A percentile compares a stretch with the other conserved stretches of the same genome.
These are phyloP conservation scores for Fusarium paranaense DNA, from an alignment of 2,329 filamentous ascomycete genomes.

Conservation along the genomic window DNA sequence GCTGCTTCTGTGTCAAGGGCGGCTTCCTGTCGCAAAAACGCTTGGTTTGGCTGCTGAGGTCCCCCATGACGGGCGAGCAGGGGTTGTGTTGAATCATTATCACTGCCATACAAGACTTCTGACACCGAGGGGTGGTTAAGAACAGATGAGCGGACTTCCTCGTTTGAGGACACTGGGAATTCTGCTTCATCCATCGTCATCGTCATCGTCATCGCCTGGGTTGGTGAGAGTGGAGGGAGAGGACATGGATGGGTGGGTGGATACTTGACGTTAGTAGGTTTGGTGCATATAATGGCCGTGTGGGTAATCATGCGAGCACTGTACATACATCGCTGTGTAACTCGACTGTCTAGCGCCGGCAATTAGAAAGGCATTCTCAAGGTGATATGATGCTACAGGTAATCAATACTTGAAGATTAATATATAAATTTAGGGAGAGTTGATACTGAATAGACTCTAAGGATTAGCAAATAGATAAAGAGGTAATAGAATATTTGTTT, in stretches of 20 bases:
- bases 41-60: neutral
- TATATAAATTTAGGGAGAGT: too few species aligned
- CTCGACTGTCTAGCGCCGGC: too few species aligned
- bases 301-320: neutral
- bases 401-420: too few species aligned
- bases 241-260: neutral
- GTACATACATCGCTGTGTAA: too few species aligned
- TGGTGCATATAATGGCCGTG: neutral
- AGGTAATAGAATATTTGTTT: too few species aligned
- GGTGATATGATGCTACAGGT: too few species aligned
- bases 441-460: too few species aligned
- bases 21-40: neutral
- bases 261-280: neutral
- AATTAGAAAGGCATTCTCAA: too few species aligned
- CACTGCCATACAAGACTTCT: neutral
- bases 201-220: neutral
- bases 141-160: neutral
- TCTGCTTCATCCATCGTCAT: neutral
- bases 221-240: neutral
- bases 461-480: too few species aligned
- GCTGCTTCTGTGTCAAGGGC: slow-evolving; percentile 20
- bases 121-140: neutral
- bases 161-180: neutral
- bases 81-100: slow-evolving; percentile 1
- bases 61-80: slow-evolving; percentile 3